Evolutionary conservation across 768 basidiomycete species (phyloP), one percentile per base, ranked within the genome.

Genomic region (Exidia glandulosa): DNA sequence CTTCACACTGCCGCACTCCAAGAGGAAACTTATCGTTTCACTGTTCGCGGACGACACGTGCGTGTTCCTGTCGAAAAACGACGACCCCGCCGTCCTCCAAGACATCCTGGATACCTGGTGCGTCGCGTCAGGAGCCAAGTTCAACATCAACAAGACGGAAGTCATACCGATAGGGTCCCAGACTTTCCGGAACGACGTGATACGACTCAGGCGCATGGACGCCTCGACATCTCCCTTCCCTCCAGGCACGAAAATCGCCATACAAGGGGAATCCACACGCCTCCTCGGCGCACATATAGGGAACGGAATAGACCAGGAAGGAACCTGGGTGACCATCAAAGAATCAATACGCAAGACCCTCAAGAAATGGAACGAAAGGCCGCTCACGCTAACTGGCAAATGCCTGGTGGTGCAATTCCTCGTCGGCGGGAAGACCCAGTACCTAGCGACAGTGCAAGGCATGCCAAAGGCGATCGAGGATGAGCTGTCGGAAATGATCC

Each of bases 11-110:
- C 65, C 64, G 1, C 62, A 62, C 7, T 7, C 34, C 7, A 9
- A 25, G 0, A 29, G 16, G 50, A 65, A 62, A 23, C 56, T 76
- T 0, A 69, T 75, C 0, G 64, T 65, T 2, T 69, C 66, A 0
- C 71, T 78, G 0, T 79, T 77, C 61, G 74, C 76, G 0, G 74
- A 79, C 61, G 75, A 78, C 61, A 77, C 75, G 12, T 71, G 70
- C 1, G 69, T 71, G 0, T 75, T 66, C 62, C 71, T 79, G 0
- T 63, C 63, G 2, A 63, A 68, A 45, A 10, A 59, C 0, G 76
- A 79, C 57, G 55, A 63, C 5, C 70, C 70, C 12, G 41, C 57
- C 0, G 60, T 59, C 1, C 68, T 80, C 0, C 32, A 64, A 2
- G 1, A 32, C 0, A 68, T 78, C 2, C 74, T 79, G 0, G 30